Evolutionary conservation across 208 protist species (phyloP).

Genomic region (Polymyxa betae): DNA sequence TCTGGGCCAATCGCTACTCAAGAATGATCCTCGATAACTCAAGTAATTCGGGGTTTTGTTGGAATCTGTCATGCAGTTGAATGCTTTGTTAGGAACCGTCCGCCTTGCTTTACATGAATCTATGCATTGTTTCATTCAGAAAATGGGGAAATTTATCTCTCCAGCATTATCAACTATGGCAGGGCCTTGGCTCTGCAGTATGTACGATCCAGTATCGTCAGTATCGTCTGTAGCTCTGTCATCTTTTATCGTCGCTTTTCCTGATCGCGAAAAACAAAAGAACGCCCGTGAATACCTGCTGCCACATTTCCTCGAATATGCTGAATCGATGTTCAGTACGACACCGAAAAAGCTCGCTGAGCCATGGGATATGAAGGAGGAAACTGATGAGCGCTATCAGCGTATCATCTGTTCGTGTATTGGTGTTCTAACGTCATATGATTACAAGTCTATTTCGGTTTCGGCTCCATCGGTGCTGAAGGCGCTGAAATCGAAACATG

Average conservation of each 20-base stretch:
- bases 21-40: constrained; percentile 48
- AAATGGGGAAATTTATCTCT: constrained; percentile 54
- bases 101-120: constrained; percentile 16
- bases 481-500: not conserved
- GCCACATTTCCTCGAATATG: not conserved
- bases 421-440: not conserved
- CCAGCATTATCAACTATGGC: constrained; percentile 57
- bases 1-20: constrained; percentile 20
- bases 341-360: not conserved
- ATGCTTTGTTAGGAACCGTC: not conserved
- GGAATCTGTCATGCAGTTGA: not conserved
- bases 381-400: constrained; percentile 57
- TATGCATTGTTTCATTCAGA: not conserved
- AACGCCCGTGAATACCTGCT: constrained; percentile 36
- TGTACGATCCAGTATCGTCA: constrained; percentile 40
- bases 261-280: constrained; percentile 4
- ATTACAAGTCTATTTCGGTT: not conserved
- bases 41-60: not conserved
- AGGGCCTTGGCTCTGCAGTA: constrained; percentile 55
- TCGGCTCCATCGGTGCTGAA: not conserved
- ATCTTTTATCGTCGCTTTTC: constrained; percentile 58
- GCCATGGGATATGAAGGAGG: constrained; percentile 48
- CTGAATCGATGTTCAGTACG: not conserved
- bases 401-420: constrained; percentile 42
- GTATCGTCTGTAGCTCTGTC: not conserved